These are phyloP conservation scores for Aspergillus biplanus DNA, from an alignment of 495 filamentous ascomycete species.

Conservation along the genomic window DNA sequence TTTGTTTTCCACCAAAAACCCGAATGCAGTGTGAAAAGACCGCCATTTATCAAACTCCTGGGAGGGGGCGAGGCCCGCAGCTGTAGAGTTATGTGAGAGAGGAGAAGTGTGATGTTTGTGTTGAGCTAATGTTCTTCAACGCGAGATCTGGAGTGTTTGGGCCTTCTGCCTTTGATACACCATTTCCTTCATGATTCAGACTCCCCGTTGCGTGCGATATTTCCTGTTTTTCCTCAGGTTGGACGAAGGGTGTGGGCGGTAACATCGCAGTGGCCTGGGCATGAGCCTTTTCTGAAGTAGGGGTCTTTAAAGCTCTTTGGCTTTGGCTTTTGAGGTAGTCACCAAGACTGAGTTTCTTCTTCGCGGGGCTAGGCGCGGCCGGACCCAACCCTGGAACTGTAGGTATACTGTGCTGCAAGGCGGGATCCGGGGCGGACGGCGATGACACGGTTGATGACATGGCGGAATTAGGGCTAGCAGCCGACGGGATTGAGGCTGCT, in stretches of 20 bases:
- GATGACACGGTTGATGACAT: slow-evolving; percentile 39
- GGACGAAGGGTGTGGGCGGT: slow-evolving; percentile 33
- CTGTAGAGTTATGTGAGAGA: slow-evolving; percentile 34
- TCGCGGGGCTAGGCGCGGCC: slow-evolving; percentile 58
- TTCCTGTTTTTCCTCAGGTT: slow-evolving; percentile 19
- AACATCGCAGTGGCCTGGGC: slow-evolving; percentile 30
- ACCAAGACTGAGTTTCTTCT: slow-evolving; percentile 70
- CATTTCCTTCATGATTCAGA: slow-evolving; percentile 17
- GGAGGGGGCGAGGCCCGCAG: slow-evolving; percentile 7
- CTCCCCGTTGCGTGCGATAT: slow-evolving; percentile 17
- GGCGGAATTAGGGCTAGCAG: slow-evolving; percentile 38
- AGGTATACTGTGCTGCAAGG: slow-evolving; percentile 28
- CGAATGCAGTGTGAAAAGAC: slow-evolving; percentile 2
- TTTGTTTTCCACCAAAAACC: slow-evolving; percentile 12
- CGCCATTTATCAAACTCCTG: slow-evolving; percentile 19
- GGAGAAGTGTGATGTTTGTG: slow-evolving; percentile 30
- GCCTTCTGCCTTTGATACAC: slow-evolving; percentile 24
- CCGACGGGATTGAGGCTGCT: slow-evolving; percentile 23
- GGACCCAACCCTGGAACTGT: slow-evolving; percentile 34
- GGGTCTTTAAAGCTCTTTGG: slow-evolving; percentile 47
- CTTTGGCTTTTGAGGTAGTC: slow-evolving; percentile 56
- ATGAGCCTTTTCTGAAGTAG: slow-evolving; percentile 45
- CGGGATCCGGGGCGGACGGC: slow-evolving; percentile 36
- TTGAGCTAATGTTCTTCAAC: slow-evolving; percentile 40
- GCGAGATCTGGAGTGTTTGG: slow-evolving; percentile 30